phyloP scores from a whole-genome alignment of 2,329 filamentous ascomycete genomes.

The Calonectria pauciramosa region DNA sequence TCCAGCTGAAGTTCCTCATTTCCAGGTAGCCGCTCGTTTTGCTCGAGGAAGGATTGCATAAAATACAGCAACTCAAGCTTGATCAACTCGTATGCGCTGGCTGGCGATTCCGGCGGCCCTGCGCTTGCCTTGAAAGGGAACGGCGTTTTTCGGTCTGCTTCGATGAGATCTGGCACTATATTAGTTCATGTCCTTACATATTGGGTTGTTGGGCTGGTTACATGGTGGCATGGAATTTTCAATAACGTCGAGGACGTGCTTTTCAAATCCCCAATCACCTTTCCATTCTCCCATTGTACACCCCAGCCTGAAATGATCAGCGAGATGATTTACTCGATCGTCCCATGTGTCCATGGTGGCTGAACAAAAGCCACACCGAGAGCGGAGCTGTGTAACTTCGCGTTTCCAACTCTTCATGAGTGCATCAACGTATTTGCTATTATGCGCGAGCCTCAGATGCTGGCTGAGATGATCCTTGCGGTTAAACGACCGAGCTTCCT shows the following conservation, averaged over 20 bases:
- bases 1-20: constrained; percentile 36
- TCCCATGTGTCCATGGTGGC: constrained; percentile 52
- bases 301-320: constrained; percentile 55
- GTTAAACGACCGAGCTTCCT: constrained; percentile 58
- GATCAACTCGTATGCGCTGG: constrained; percentile 51
- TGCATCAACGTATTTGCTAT: constrained; percentile 50
- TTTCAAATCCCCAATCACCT: constrained; percentile 57
- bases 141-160: constrained; percentile 24
- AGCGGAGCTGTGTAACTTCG: constrained; percentile 50
- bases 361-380: constrained; percentile 56
- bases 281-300: constrained; percentile 56
- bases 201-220: constrained; percentile 19
- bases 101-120: constrained; percentile 33
- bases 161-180: constrained; percentile 15
- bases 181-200: background rate
- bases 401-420: constrained; percentile 51
- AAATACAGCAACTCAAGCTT: constrained; percentile 52
- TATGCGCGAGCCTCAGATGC: constrained; percentile 56
- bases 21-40: constrained; percentile 32
- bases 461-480: constrained; percentile 58
- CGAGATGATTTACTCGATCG: constrained; percentile 52
- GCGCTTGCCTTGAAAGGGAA: constrained; percentile 40
- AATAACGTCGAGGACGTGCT: constrained; percentile 50
- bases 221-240: constrained; percentile 57
- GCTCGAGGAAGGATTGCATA: constrained; percentile 42